These are phyloP conservation scores for Guadua angustifolia DNA, from an alignment of 176 grass and related monocot species.

Conservation along the genomic window DNA sequence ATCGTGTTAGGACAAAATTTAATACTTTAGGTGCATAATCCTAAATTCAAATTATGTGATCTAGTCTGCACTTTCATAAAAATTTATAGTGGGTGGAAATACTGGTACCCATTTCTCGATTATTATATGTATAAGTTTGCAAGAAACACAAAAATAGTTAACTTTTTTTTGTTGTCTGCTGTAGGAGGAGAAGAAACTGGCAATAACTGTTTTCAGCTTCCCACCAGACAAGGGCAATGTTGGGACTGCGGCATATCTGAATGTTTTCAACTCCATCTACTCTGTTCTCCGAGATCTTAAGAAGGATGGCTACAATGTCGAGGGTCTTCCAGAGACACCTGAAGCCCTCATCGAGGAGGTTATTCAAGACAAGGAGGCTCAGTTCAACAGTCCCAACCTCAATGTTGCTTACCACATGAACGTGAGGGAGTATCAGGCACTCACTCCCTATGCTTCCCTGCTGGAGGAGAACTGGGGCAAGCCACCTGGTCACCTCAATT, in stretches of 20 bases:
- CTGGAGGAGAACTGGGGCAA: constrained; percentile 99
- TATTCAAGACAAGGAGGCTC: constrained; percentile 98
- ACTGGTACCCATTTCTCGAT: not conserved
- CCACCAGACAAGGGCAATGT: constrained; percentile 99
- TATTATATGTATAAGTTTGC: not conserved
- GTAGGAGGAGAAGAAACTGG: constrained; percentile 78
- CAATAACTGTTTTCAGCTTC: constrained; percentile 98
- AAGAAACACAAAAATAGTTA: constrained; percentile 22
- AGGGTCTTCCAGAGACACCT: constrained; percentile 75
- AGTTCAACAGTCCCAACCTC: constrained; percentile 97
- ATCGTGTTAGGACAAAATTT: not conserved
- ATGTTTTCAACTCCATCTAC: constrained; percentile 92
- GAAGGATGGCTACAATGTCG: constrained; percentile 80
- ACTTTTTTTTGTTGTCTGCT: constrained; percentile 8
- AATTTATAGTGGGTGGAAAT: not conserved
- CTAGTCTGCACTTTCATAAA: constrained; percentile 25
- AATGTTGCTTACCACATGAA: constrained; percentile 91
- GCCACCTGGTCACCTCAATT: constrained; percentile 91
- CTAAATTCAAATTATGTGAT: not conserved
- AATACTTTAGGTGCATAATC: constrained; percentile 13
- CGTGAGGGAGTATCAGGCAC: constrained; percentile 79
- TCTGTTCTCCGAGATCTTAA: constrained; percentile 79
- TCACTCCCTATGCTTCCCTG: constrained; percentile 78
- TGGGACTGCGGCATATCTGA: constrained; percentile 87
- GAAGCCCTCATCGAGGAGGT: constrained; percentile 90